Base-by-base conservation (phyloP, 257 asterid genomes). In the Gynochthodes officinalis region DNA sequence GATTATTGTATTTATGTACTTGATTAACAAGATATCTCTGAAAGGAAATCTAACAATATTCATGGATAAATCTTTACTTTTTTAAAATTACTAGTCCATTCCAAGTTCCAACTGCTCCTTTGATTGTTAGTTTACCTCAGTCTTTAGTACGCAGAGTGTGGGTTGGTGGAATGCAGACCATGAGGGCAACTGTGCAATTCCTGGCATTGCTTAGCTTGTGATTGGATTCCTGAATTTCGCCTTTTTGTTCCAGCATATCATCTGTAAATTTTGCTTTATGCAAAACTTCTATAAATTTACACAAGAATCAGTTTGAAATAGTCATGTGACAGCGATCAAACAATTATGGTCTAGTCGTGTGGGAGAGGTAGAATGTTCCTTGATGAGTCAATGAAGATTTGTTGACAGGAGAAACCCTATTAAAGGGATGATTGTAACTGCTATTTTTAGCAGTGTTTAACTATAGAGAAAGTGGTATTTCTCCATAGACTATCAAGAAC, bases 1-100 rank as follows among this genome's bases (percentile, higher is more conserved):
- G 44, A 37, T n/a, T 73, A 40, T 40, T 53, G 46, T 50, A 11
- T 14, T 42, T 58, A 28, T 64, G 64, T 40, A 73, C 46, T 27
- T 19, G 30, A 4, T 15, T 39, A 4, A 27, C 33, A 18, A 39
- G 64, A 32, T 46, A 27, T 49, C 53, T 15, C 55, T 18, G 33
- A 39, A 73, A 63, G 32, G 9, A 37, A 62, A 21, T 4, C 18
- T 2, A 35, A 16, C 40, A 43, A 13, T 67, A 7, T 62, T 62
- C 1, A 46, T 28, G 71, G 54, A 39, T 27, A 32, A 39, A 46
- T 2, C 25, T 43, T 35, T 54, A 8, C 5, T 64, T 46, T 61
- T 33, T 33, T 59, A 3, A 18, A 8, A 53, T 49, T 25, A 50
- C 71, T 12, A 10, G 10, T 25, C 18, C 11, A 25, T 30, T 48